phyloP scores from a whole-genome alignment of 2,329 filamentous ascomycete genomes.

The Talaromyces sp. region DNA sequence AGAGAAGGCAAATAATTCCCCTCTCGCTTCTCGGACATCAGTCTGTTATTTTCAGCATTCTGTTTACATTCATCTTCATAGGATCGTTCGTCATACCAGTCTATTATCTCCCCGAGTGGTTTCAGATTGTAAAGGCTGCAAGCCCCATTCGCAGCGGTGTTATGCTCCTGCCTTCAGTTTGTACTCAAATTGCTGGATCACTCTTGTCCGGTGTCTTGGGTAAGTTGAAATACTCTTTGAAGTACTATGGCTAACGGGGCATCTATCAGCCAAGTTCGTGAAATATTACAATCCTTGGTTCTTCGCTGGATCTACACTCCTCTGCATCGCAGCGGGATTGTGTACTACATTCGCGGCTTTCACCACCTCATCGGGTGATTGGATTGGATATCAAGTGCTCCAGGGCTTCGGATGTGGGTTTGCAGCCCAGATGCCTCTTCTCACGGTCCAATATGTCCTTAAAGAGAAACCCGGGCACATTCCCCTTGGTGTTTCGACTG shows the following conservation, averaged over 20 bases:
- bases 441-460: not conserved
- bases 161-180: not conserved
- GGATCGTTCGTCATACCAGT: not conserved
- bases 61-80: not conserved
- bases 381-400: not conserved
- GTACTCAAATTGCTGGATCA: not conserved
- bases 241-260: not conserved
- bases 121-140: not conserved
- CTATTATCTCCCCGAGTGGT: not conserved
- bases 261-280: not conserved
- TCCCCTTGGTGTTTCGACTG: not conserved
- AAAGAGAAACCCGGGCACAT: not conserved
- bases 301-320: not conserved
- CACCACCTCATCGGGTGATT: not conserved
- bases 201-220: not conserved
- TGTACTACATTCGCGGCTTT: not conserved
- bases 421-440: not conserved
- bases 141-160: not conserved
- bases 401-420: not conserved
- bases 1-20: not conserved
- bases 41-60: not conserved
- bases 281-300: not conserved
- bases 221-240: not conserved
- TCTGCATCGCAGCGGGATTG: not conserved
- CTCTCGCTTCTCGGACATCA: not conserved